Base-by-base conservation (phyloP, 78 protist species). In the Pelomyxa schiedti region DNA sequence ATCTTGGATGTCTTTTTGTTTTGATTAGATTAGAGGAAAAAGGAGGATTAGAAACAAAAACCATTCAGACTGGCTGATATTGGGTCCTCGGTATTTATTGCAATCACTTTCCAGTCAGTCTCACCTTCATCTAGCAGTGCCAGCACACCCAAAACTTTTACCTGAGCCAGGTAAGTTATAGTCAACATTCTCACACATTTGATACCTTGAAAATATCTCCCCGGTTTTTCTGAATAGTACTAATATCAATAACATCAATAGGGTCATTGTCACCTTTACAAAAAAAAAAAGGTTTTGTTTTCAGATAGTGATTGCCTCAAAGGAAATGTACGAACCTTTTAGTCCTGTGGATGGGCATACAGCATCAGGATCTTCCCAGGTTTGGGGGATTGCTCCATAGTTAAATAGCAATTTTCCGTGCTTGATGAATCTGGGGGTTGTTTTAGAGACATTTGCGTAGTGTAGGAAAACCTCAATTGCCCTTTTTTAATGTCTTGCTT, bases 211-310 rank as follows among this genome's bases (percentile, higher is more conserved):
- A n/a, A n/a, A n/a, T n/a, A n/a, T 76, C 9, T 76, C 72, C 29
- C 96, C 96, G 1, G 76, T 38, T 4, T 32, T 6, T 36, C 42
- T 29, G 0, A 32, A 4, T 0, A 7, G 1, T 2, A 16, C 88
- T 80, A 72, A 87, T 64, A 40, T 92, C 96, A 75, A 82, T 79
- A 1, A 79, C 87, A 64, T 92, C 96, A 24, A 92, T 24, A 4
- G 96, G 96, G 47, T 92, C 96, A 72, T 88, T 86, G 84, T 92
- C 96, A 37, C 91, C 91, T 2, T n/a, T n/a, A n/a, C n/a, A n/a
- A n/a, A n/a, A n/a, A n/a, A n/a, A n/a, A n/a, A 6, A n/a, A n/a
- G n/a, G n/a, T n/a, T n/a, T n/a, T n/a, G n/a, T n/a, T n/a, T n/a
- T n/a, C n/a, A n/a, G n/a, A n/a, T n/a, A n/a, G n/a, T n/a, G n/a